Evolutionary conservation across 2,329 filamentous ascomycete species (phyloP), one percentile per base, ranked within the genome.

Genomic region (Stromatinia cepivora): DNA sequence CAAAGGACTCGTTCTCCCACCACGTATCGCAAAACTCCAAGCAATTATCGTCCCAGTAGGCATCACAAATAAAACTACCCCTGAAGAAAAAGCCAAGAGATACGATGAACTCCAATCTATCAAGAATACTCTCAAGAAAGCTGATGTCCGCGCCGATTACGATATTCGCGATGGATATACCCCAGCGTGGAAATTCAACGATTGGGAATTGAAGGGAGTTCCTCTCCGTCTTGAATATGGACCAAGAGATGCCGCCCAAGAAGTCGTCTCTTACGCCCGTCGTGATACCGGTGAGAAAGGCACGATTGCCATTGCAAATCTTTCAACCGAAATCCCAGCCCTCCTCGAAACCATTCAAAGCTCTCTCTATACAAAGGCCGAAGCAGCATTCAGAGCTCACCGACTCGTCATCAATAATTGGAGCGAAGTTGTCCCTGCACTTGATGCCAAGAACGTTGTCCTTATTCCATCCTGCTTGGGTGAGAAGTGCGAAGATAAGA

Each of bases 141-240:
- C 86, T 28, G 90, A 90, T 69, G 84, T 99, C 52, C 92, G 95
- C 70, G 87, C 88, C 70, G 91, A 96, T 73, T 87, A 90, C 65
- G 95, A 99, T 79, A 86, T 88, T 79, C 90, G 96, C 70, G 94
- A 98, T 65, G 92, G 91, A 74, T 97, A 98, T 80, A 88, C 93
- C 71, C 94, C 95, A 52, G 93, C 93, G 73, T 98, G 92, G 90
- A 99, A 99, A 82, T 99, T 99, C 85, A 97, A 96, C 82, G 94
- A 99, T 82, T 97, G 93, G 93, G 96, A 99, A 81, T 86, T 98
- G 76, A 96, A 94, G 82, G 95, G 96, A 79, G 91, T 98, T 54
- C 95, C 96, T 59, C 87, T 99, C 50, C 91, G 95, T 70, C 86
- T 99, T 70, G 95, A 99, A 81, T 97, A 97, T 78, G 96, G 96